These are phyloP conservation scores for Pistacia atlantica DNA, from an alignment of 345 rosid genomes.

Conservation along the genomic window DNA sequence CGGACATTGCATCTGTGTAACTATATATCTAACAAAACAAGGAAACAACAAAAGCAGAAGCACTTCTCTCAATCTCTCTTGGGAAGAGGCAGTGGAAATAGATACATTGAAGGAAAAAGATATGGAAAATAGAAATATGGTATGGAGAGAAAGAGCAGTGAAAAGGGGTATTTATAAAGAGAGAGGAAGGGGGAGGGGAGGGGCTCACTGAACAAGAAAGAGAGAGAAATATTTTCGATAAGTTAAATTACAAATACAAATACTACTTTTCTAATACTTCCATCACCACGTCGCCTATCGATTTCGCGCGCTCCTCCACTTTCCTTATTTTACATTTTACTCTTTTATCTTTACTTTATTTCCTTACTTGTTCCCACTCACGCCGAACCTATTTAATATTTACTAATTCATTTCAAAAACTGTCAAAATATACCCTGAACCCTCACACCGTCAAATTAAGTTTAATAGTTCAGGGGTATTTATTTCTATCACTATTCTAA, in stretches of 20 bases:
- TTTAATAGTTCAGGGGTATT: too few relatives aligned
- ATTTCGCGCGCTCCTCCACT: conserved; percentile 8
- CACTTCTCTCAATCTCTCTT: neutral
- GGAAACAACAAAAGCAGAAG: neutral
- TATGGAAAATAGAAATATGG: neutral
- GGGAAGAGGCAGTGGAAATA: neutral
- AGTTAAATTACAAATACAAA: neutral
- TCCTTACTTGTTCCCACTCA: too few relatives aligned
- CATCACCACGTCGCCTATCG: neutral
- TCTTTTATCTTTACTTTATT: too few relatives aligned
- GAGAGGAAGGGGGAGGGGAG: neutral
- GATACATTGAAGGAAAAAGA: neutral
- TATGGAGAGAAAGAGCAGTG: neutral
- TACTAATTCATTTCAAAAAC: too few relatives aligned
- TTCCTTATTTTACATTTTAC: too few relatives aligned
- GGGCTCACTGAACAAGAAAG: conserved; percentile 36
- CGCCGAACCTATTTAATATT: too few relatives aligned
- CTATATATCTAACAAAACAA: neutral
- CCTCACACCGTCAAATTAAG: too few relatives aligned
- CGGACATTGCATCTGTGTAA: conserved; percentile 62
- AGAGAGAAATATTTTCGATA: conserved; percentile 13
- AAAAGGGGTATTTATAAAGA: conserved; percentile 20
- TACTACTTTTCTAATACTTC: neutral
- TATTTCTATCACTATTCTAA: too few relatives aligned
- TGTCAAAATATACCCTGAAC: too few relatives aligned